Percentiles rank a stretch among this genome's conserved stretches.
These are phyloP conservation scores for Diutina neorugosa DNA, from an alignment of 1,139 yeast species.

Conservation along the genomic window DNA sequence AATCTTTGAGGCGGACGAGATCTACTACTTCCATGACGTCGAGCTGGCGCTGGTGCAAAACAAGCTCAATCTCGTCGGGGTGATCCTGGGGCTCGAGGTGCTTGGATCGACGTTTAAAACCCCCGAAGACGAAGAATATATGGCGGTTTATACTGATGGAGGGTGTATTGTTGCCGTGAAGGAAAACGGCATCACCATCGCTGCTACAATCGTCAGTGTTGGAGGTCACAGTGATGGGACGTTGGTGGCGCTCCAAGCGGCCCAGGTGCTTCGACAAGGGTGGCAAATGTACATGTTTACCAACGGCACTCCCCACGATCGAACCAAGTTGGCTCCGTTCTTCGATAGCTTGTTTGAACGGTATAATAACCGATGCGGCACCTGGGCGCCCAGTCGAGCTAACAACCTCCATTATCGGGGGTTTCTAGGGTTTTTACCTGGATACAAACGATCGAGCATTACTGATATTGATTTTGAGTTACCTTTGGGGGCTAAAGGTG, in stretches of 20 bases:
- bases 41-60: not conserved
- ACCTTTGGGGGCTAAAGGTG: not conserved
- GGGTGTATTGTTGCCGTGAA: not conserved
- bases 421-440: not conserved
- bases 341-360: slow-evolving; percentile 3
- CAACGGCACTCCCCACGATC: not conserved
- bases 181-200: not conserved
- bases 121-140: not conserved
- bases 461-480: not conserved
- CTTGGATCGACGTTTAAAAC: not conserved
- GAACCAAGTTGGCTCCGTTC: not conserved
- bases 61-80: slow-evolving; percentile 1
- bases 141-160: not conserved
- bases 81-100: not conserved
- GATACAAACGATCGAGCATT: not conserved
- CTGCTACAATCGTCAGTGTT: not conserved
- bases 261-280: not conserved
- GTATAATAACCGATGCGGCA: not conserved
- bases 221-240: not conserved
- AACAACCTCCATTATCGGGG: slow-evolving; percentile 1
- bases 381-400: not conserved
- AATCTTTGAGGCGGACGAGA: not conserved
- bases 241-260: not conserved
- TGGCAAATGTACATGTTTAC: not conserved
- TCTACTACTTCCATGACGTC: slow-evolving; percentile 2